Conservation (phyloP, 2,329 filamentous ascomycete species). For the Volutella citrinella region DNA sequence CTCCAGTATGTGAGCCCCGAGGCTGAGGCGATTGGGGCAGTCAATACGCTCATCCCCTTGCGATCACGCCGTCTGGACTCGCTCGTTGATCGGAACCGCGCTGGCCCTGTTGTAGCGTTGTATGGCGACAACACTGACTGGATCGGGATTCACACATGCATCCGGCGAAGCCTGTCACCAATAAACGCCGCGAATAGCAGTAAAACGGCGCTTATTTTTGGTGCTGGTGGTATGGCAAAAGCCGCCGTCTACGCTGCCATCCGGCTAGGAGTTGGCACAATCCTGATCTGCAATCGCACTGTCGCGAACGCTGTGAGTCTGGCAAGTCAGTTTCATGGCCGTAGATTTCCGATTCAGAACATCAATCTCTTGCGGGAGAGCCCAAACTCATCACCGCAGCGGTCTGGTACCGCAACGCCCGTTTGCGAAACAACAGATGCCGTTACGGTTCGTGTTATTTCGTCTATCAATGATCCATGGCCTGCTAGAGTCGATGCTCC, state of each 20-base stretch:
- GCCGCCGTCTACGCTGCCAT: constrained; percentile 59
- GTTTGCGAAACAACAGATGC: no score
- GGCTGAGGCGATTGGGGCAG: constrained; percentile 60
- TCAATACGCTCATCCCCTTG: constrained; percentile 63
- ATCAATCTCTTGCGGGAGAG: no score
- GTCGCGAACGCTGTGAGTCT: constrained; percentile 47
- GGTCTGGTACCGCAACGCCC: no score
- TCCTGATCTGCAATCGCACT: constrained; percentile 59
- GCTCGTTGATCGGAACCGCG: constrained; percentile 44
- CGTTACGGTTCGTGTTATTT: constrained; percentile 28
- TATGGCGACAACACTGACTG: constrained; percentile 68
- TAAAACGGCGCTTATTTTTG: constrained; percentile 39
- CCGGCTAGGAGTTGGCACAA: constrained; percentile 56
- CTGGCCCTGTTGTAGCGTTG: constrained; percentile 53
- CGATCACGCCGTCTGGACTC: constrained; percentile 35
- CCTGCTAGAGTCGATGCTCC: constrained; percentile 8
- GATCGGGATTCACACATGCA: constrained; percentile 61
- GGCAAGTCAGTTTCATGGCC: constrained; percentile 30
- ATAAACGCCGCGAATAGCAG: constrained; percentile 46
- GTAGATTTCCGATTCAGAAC: not conserved
- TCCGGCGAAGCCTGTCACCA: constrained; percentile 58
- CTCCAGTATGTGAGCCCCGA: constrained; percentile 58
- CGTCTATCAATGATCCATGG: constrained; percentile 11
- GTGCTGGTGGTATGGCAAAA: constrained; percentile 37
- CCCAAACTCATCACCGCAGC: no score